These are phyloP conservation scores for Eutrema salsugineum DNA, from an alignment of 441 rosid species.

Conservation along the genomic window DNA sequence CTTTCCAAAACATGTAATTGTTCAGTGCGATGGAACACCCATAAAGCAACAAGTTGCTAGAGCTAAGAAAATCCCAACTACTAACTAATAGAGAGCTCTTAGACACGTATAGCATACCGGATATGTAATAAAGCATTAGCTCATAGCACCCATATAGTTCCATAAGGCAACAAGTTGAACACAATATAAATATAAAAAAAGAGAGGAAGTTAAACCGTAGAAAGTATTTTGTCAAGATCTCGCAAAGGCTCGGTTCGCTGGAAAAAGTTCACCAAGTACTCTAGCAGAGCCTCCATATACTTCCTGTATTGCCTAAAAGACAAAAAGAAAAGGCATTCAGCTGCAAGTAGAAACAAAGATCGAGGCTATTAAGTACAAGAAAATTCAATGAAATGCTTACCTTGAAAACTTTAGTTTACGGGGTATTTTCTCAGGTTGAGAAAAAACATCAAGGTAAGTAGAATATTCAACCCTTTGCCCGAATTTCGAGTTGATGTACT, in stretches of 20 bases:
- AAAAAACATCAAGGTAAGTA: constrained; percentile 75
- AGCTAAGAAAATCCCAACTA: neutral
- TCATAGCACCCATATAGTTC: neutral
- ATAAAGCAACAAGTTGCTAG: neutral
- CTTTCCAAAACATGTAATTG: neutral
- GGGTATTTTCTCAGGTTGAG: constrained; percentile 57
- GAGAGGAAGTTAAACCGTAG: constrained; percentile 49
- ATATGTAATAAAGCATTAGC: neutral
- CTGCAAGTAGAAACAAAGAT: constrained; percentile 20
- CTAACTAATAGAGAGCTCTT: neutral
- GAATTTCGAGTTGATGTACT: constrained; percentile 77
- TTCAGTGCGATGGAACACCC: neutral
- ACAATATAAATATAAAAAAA: neutral
- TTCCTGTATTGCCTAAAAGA: constrained; percentile 76
- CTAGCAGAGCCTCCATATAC: constrained; percentile 77
- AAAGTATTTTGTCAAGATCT: constrained; percentile 87
- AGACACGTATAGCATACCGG: neutral
- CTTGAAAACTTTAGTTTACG: constrained; percentile 62
- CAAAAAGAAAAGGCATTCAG: neutral
- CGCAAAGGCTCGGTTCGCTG: constrained; percentile 93
- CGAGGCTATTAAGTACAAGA: neutral
- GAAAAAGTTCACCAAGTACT: constrained; percentile 73
- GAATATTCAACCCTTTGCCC: constrained; percentile 89
- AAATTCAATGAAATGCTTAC: constrained; percentile 34
- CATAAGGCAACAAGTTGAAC: neutral